Evolutionary conservation across 441 rosid genomes (phyloP), one percentile per base, ranked within the genome.

Genomic region (Brassica hybrid): DNA sequence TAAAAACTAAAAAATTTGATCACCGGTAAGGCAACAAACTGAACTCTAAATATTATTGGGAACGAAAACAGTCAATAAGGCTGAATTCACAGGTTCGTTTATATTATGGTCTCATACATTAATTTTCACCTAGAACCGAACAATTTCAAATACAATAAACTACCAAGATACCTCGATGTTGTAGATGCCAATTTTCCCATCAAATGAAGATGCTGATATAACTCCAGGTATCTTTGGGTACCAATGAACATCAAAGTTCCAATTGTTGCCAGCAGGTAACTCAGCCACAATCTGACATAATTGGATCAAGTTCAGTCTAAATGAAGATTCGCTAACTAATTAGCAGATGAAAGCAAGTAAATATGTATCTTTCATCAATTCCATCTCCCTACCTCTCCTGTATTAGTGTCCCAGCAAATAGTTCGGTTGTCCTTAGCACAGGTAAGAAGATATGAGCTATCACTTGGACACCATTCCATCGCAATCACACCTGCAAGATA

Each of bases 231-330:
- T 91, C 88, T 83, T 91, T 56, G 98, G 87, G 84, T 92, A 97
- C 99, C 99, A 97, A 76, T 97, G 99, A 66, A 97, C 90, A 84
- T 97, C 99, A 76, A 97, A 97, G 80, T 93, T 97, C 98, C 98
- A 93, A 83, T 94, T 97, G 83, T 92, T 85, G 17, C 98, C 98
- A 66, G 97, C 95, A 63, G 97, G 98, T 80, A 97, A 82, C 83
- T 97, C 99, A 75, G 90, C 81, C 60, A 90, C 94, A 83, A 96
- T 94, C 99, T 97, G 86, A 62, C 66, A 67, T 73, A 36, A 79
- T 56, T 54, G 21, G 77, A 54, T 16, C 21, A 54, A 54, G 21
- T 54, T 54, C 21, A 54, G 58, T n/a, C n/a, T 54, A 54, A 54
- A 54, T 7, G 58, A 54, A 16, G 58, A 54, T 7, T 7, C 11